A percentile compares a stretch with the other conserved stretches of the same genome.
phyloP scores from a whole-genome alignment of 768 basidiomycete genomes.

The Lactifluus echinatus region DNA sequence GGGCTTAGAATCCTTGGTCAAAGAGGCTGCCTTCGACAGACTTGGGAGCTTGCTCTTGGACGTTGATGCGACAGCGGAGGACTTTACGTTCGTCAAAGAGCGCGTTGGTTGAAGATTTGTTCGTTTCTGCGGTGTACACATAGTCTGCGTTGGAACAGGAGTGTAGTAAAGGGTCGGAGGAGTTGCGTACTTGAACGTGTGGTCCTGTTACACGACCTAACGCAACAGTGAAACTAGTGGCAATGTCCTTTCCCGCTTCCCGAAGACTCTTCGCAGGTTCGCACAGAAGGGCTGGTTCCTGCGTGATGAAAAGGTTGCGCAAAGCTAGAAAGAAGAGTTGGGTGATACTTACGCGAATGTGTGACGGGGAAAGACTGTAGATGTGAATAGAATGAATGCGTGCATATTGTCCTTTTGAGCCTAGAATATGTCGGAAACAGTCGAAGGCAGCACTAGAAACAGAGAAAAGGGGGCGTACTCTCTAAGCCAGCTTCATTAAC shows the following conservation, averaged over 20 bases:
- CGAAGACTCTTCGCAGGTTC: conserved; percentile 16
- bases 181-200: conserved; percentile 11
- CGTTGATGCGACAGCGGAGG: conserved; percentile 8
- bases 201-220: conserved; percentile 16
- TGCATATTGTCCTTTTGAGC: conserved; percentile 42
- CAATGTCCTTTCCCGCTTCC: background rate
- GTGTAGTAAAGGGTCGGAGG: background rate
- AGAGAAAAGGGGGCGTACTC: conserved; percentile 34
- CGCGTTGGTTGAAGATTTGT: background rate
- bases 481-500: conserved; percentile 59
- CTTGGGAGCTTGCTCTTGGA: conserved; percentile 15
- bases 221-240: background rate
- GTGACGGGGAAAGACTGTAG: conserved; percentile 64
- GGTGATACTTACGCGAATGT: conserved; percentile 40
- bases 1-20: conserved; percentile 11
- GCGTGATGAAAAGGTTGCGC: background rate
- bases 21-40: conserved; percentile 12
- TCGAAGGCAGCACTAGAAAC: background rate
- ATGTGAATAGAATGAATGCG: conserved; percentile 51
- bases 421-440: conserved; percentile 30
- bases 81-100: background rate
- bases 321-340: background rate
- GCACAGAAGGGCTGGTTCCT: conserved; percentile 39
- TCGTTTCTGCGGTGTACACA: background rate
- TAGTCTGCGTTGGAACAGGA: background rate